Percentiles rank a stretch among this genome's conserved stretches.
Conservation (phyloP, 2,329 filamentous ascomycete genomes). For the Fusarium circinatum region DNA sequence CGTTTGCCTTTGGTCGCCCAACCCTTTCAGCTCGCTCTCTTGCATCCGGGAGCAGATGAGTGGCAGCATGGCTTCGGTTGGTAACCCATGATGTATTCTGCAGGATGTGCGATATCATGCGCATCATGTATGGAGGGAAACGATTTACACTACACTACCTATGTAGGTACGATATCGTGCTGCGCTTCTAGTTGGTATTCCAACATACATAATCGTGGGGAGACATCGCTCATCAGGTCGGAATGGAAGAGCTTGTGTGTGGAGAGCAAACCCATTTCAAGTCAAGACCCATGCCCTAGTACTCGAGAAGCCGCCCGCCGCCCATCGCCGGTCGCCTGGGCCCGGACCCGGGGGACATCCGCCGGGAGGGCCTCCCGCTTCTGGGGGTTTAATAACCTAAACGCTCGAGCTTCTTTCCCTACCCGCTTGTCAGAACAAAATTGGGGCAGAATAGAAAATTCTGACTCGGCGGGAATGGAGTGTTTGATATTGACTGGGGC, state of each 20-base stretch:
- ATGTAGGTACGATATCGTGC: constrained; percentile 4
- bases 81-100: constrained; percentile 26
- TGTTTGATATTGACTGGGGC: constrained; percentile 22
- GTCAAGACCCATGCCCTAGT: constrained; percentile 28
- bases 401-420: constrained; percentile 33
- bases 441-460: constrained; percentile 30
- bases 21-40: constrained; percentile 34
- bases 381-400: constrained; percentile 33
- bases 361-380: constrained; percentile 37
- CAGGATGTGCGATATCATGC: constrained; percentile 24
- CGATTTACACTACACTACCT: constrained; percentile 1
- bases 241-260: constrained; percentile 17
- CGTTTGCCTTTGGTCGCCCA: constrained; percentile 14
- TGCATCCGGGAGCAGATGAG: constrained; percentile 37
- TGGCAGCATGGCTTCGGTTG: constrained; percentile 22
- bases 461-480: constrained; percentile 35
- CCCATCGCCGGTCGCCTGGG: constrained; percentile 29
- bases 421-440: constrained; percentile 36
- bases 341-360: constrained; percentile 34
- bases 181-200: constrained; percentile 4
- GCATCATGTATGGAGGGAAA: constrained; percentile 12
- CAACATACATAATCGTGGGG: constrained; percentile 2
- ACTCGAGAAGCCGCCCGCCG: constrained; percentile 19
- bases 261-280: constrained; percentile 27
- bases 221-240: constrained; percentile 7